A percentile compares a stretch with the other conserved stretches of the same genome.
phyloP scores from a whole-genome alignment of 2,329 filamentous ascomycete genomes.

The Aspergillus sp. region DNA sequence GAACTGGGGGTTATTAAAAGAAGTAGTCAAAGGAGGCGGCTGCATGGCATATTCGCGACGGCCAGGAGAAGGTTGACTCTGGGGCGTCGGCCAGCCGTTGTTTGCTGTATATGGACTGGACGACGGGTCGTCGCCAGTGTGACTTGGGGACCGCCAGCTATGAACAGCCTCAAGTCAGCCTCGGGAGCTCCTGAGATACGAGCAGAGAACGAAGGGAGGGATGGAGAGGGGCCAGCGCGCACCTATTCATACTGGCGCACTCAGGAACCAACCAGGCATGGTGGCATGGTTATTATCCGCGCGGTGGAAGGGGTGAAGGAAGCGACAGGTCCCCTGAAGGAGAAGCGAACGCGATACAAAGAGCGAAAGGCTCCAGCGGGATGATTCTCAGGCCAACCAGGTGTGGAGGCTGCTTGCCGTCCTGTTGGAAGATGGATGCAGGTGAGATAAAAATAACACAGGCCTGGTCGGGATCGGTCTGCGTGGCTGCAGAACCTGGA shows the following conservation, averaged over 20 bases:
- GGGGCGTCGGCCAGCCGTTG: conserved; percentile 32
- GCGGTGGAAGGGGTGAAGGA: conserved; percentile 16
- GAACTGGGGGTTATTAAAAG: conserved; percentile 37
- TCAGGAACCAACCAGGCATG: conserved; percentile 26
- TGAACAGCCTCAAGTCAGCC: conserved; percentile 24
- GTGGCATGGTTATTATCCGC: conserved; percentile 29
- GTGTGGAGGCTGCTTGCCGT: conserved; percentile 18
- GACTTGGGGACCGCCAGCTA: conserved; percentile 35
- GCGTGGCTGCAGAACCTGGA: conserved; percentile 17
- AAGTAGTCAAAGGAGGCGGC: conserved; percentile 45
- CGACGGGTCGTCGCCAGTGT: conserved; percentile 34
- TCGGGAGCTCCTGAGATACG: conserved; percentile 6
- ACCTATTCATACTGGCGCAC: conserved; percentile 41
- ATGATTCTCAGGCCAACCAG: conserved; percentile 15
- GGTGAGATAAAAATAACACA: conserved; percentile 22
- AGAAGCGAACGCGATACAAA: conserved; percentile 20
- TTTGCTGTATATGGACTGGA: conserved; percentile 27
- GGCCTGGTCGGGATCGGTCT: conserved; percentile 13
- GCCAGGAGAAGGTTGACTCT: conserved; percentile 37
- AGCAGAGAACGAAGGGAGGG: conserved; percentile 5
- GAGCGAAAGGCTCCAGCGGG: conserved; percentile 32
- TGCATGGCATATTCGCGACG: conserved; percentile 45
- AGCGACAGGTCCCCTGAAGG: conserved; percentile 16
- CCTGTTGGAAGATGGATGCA: conserved; percentile 20
- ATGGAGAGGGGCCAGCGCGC: conserved; percentile 23